Percentiles rank a stretch among this genome's conserved stretches.
phyloP scores from a whole-genome alignment of 78 protist species.

The Dictyostelium intermedium region DNA sequence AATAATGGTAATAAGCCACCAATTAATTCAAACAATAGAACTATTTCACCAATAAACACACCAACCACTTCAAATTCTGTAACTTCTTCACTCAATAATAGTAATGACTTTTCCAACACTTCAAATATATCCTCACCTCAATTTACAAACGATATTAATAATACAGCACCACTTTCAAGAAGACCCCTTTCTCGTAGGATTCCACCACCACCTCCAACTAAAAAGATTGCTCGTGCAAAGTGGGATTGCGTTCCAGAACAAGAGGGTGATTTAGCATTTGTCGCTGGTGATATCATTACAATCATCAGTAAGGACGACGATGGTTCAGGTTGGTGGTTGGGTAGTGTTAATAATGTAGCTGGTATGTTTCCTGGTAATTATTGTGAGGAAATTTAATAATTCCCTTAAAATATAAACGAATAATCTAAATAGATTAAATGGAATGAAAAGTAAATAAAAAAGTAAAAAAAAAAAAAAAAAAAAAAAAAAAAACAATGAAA shows the following conservation, averaged over 20 bases:
- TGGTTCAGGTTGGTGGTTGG: slow-evolving; percentile 77
- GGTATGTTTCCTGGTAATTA: slow-evolving; percentile 58
- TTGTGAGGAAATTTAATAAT: neutral
- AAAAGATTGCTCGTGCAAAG: slow-evolving; percentile 26
- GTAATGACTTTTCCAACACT: neutral
- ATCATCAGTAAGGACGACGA: slow-evolving; percentile 47
- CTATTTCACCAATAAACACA: neutral
- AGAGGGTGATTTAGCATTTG: slow-evolving; percentile 54
- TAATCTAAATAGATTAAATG: neutral
- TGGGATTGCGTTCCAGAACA: slow-evolving; percentile 70
- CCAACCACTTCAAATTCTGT: neutral
- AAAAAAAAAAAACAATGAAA: neutral
- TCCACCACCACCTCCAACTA: slow-evolving; percentile 71
- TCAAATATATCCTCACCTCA: slow-evolving; percentile 1
- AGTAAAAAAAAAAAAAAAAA: neutral
- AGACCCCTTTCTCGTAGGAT: slow-evolving; percentile 61
- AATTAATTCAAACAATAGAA: neutral
- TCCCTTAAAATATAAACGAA: neutral
- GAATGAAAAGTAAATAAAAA: neutral
- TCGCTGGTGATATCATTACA: slow-evolving; percentile 48
- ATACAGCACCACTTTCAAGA: neutral
- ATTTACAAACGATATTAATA: neutral
- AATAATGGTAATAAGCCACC: neutral
- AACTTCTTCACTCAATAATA: neutral
- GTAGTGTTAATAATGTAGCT: slow-evolving; percentile 11